Conservation (phyloP, 129 eudicot species). For the Pulicaria dysenterica region DNA sequence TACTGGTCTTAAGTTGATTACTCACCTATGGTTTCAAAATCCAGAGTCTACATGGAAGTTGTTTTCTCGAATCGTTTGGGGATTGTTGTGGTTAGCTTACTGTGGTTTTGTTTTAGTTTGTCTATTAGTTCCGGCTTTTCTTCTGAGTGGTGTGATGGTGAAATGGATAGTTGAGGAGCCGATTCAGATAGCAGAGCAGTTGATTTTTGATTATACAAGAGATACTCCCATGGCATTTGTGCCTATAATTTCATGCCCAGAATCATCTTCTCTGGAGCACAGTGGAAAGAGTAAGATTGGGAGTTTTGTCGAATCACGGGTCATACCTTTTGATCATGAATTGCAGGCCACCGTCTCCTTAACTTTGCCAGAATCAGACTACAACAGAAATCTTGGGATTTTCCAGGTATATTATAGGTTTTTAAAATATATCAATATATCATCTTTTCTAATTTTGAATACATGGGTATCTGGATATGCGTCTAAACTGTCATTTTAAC, state of each 20-base stretch:
- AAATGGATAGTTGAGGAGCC: conserved; percentile 73
- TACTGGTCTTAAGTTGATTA: conserved; percentile 30
- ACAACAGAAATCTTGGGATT: conserved; percentile 85
- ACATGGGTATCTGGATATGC: background rate
- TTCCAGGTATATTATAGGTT: conserved; percentile 75
- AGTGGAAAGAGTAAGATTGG: conserved; percentile 35
- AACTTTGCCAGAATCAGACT: conserved; percentile 81
- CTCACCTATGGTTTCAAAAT: conserved; percentile 48
- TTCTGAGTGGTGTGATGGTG: conserved; percentile 60
- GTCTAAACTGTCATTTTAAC: background rate
- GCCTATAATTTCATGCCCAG: conserved; percentile 49
- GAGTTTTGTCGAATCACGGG: conserved; percentile 36
- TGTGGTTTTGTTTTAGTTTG: conserved; percentile 57
- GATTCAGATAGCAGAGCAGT: conserved; percentile 38
- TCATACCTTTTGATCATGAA: conserved; percentile 61
- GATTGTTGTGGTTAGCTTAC: conserved; percentile 65
- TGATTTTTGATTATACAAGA: conserved; percentile 70
- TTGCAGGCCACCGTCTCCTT: conserved; percentile 65
- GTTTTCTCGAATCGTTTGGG: conserved; percentile 57
- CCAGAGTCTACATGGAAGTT: conserved; percentile 43
- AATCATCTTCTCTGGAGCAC: conserved; percentile 20
- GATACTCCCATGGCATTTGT: conserved; percentile 77
- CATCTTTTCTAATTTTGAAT: too few relatives aligned
- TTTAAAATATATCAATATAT: too few relatives aligned
- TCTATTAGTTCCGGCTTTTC: conserved; percentile 56